These are phyloP conservation scores for Trichosporon sp. DNA, from an alignment of 1,284 basidiomycete species.

Conservation along the genomic window DNA sequence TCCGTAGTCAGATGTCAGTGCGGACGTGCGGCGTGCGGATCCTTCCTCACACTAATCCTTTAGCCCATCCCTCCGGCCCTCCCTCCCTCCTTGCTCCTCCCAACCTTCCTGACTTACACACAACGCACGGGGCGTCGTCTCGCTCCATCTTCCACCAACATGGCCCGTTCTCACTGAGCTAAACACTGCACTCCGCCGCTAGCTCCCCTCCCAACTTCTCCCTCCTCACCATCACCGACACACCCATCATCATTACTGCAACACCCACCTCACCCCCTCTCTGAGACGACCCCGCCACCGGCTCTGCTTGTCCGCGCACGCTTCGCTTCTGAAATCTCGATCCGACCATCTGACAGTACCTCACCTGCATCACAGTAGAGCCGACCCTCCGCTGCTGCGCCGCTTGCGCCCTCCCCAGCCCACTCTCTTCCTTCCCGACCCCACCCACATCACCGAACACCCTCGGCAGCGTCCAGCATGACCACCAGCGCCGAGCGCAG, in stretches of 20 bases:
- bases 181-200: slow-evolving; percentile 2
- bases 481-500: not conserved
- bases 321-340: not conserved
- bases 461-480: not conserved
- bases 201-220: not conserved
- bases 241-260: not conserved
- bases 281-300: not conserved
- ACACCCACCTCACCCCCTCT: not conserved
- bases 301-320: not conserved
- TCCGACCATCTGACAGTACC: not conserved
- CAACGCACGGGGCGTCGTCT: slow-evolving; percentile 6
- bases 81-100: not conserved
- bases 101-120: not conserved
- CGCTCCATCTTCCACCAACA: not conserved
- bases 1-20: slow-evolving; percentile 3
- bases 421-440: not conserved
- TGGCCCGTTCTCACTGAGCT: slow-evolving; percentile 4
- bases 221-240: not conserved
- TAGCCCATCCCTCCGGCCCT: not conserved
- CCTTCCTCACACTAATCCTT: slow-evolving; percentile 1
- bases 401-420: not conserved
- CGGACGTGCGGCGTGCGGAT: slow-evolving; percentile 5
- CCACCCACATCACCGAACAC: not conserved
- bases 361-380: not conserved
- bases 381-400: not conserved